Evolutionary conservation across 805 yeast species (phyloP), one percentile per base, ranked within the genome.

Genomic region (Blastobotrys robertii): DNA sequence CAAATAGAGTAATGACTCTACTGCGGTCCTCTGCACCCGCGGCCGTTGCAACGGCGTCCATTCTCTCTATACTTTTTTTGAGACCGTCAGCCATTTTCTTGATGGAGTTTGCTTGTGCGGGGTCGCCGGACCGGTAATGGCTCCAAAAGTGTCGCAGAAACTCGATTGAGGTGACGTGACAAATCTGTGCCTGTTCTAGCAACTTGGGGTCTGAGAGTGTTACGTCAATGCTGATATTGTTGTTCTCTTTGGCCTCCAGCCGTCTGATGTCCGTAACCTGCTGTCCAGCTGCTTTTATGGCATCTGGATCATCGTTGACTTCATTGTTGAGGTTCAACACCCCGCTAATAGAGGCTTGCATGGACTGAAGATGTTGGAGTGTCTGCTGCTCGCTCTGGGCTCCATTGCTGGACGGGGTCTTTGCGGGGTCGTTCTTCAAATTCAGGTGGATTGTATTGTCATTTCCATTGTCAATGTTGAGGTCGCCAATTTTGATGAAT

Each of bases 141-240:
- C 39, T 56, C 82, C 88, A 84, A 57, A 82, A 84, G 57, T 83
- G 94, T 44, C 77, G 73, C 34, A 84, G 60, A 56, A 83, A 84
- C 58, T 83, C 94, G 31, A 79, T 70, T 2, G 88, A 76, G 0
- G 92, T 81, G 1, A 81, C 74, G 56, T 84, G 88, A 11, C 81
- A 69, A 34, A 81, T 60, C 40, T 79, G 63, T 31, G 83, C 63
- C 37, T 71, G 67, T 39, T 79, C 83, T 8, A 74, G 44, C 1
- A 68, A 48, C 8, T 56, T 69, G n/a, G 53, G 22, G 19, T 51
- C 56, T 2, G 32, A 45, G 9, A 14, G 46, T 8, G 29, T 28
- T 30, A 28, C 19, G 37, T 29, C 12, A 33, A 39, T 29, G 12
- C 40, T 22, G 16, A 39, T 15, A 29, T 47, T 19, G 5, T 13